Evolutionary conservation across 768 basidiomycete genomes (phyloP).

Genomic region (Naganishia antarctica): DNA sequence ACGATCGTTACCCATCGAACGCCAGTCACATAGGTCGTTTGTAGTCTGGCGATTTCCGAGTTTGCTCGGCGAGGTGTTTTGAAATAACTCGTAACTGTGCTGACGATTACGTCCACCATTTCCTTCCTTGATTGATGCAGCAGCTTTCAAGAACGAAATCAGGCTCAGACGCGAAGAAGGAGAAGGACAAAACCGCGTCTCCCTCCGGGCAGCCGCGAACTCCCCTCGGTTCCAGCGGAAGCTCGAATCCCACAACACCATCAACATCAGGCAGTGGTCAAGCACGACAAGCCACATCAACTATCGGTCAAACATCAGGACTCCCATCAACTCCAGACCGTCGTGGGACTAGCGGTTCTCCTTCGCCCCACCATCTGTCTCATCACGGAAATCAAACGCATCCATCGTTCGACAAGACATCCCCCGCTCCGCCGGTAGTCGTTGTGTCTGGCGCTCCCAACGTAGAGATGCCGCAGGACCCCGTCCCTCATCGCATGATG

Average conservation of each 20-base stretch:
- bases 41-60: too few species aligned
- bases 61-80: too few species aligned
- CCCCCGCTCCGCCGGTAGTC: slow-evolving; percentile 50
- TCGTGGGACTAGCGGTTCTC: slow-evolving; percentile 2
- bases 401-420: slow-evolving; percentile 41
- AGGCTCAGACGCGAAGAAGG: slow-evolving; percentile 23
- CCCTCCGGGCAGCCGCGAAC: slow-evolving; percentile 14
- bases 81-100: too few species aligned
- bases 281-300: slow-evolving; percentile 1
- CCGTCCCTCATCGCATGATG: slow-evolving; percentile 47
- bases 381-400: slow-evolving; percentile 17
- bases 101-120: not conserved
- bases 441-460: slow-evolving; percentile 49
- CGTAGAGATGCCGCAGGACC: slow-evolving; percentile 51
- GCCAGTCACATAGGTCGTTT: too few species aligned
- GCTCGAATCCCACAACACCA: slow-evolving; percentile 2
- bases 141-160: slow-evolving; percentile 31
- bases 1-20: too few species aligned
- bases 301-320: not conserved
- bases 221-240: not conserved
- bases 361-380: slow-evolving; percentile 30
- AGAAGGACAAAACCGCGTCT: slow-evolving; percentile 30
- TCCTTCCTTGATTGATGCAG: not conserved
- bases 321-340: slow-evolving; percentile 13
- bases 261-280: slow-evolving; percentile 13